Base-by-base conservation (phyloP, 768 basidiomycete genomes). In the Calocybe gangraenosa region DNA sequence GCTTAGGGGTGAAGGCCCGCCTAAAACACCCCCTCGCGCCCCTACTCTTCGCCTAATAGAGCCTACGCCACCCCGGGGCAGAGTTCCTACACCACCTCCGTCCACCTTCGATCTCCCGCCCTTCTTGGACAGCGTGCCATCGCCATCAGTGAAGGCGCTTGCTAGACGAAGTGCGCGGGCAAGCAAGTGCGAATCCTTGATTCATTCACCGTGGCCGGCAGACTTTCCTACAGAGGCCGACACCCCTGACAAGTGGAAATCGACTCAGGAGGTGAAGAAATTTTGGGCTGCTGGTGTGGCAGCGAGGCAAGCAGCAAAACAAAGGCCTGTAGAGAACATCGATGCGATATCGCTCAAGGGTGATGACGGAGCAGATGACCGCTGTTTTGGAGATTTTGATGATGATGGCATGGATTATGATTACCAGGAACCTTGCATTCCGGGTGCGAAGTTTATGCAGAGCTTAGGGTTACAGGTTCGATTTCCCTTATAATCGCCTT, bases 111-210 rank as follows among this genome's bases (percentile, higher is more conserved):
- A 36, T 37, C 28, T 49, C 25, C 43, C 48, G n/a, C 18, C 10
- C 3, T 49, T 49, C 34, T 30, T 49, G 28, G 44, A 49, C n/a
- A 37, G 41, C n/a, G 44, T 35, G 2, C 23, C 18, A 15, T 44
- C 48, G 14, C 37, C 45, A 3, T 36, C 19, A 14, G 9, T 49
- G 5, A 22, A 46, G 20, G 25, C 25, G 3, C 25, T 28, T 11
- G 25, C 25, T 28, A 11, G 25, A 11, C 25, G 6, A 28, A 28
- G 11, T 28, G 5, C 25, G 11, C 5, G 11, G 25, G 11, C 25
- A 11, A 28, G 25, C 25, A n/a, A n/a, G n/a, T n/a, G n/a, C n/a
- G n/a, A n/a, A n/a, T n/a, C n/a, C n/a, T n/a, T n/a, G n/a, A n/a
- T n/a, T n/a, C 25, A 28, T 5, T 11, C 25, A 28, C 6, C 25